Base-by-base conservation (phyloP, 2,329 filamentous ascomycete species). In the Diaporthe aspalathi region DNA sequence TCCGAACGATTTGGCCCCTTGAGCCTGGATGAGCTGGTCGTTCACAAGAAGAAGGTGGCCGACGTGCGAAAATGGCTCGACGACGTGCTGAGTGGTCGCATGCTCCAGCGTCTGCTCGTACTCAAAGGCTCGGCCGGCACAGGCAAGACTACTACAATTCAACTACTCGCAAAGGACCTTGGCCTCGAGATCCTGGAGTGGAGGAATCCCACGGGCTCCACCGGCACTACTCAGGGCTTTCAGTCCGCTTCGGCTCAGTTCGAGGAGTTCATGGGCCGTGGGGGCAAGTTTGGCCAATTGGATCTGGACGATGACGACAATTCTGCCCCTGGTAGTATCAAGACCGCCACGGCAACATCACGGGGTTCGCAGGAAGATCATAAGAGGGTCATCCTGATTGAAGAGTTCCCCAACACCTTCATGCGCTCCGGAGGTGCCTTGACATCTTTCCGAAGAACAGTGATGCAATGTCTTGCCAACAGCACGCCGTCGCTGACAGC, bases 41-140 rank as follows among this genome's bases (percentile, higher is more conserved):
- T 99, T 22, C 95, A 99, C 81, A 98, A 97, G 84, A 96, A 90
- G 76, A 99, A 99, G 80, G 93, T 98, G 7, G 83, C 89, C 2
- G 95, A 98, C 81, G 95, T 98, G 56, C 89, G 91, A 71, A 86
- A 83, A 71, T 98, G 96, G 95, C 83, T 99, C 43, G 89, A 93
- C 53, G 89, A 91, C 77, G 93, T 94, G 22, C 88, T 94, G 73
- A 80, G 82, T 32, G 93, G 93, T 20, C 84, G 85, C 47, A 82
- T 88, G 80, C 85, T 88, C 72, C 90, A 97, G 84, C 89, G 93
- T 72, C 79, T 98, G 70, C 87, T 98, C 70, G 86, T 99, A 35
- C 85, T 99, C 53, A 97, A 97, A 80, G 96, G 96, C 14, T 91
- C 94, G 43, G 95, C 96, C 52, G 96, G 96, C 24, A 93, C 93